Conservation (phyloP, 108 stramenopile genomes). For the Fistulifera solaris region DNA sequence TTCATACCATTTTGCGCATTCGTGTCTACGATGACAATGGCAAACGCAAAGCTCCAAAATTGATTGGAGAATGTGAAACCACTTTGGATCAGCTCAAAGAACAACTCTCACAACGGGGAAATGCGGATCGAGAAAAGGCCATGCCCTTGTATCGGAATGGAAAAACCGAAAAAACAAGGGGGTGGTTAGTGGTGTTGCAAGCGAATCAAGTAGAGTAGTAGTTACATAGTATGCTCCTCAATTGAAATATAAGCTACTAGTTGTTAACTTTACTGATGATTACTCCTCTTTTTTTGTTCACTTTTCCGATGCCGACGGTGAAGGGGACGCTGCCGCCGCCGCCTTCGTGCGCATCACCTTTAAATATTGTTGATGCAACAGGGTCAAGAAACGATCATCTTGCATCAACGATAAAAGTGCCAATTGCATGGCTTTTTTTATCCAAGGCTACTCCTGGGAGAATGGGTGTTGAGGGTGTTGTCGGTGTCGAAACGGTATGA, state of each 20-base stretch:
- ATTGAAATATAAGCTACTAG: too few relatives aligned
- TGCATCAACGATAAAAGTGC: conserved; percentile 72
- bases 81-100: conserved; percentile 27
- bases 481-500: neutral
- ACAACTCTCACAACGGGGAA: conserved; percentile 30
- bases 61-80: conserved; percentile 40
- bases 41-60: conserved; percentile 13
- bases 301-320: too few relatives aligned
- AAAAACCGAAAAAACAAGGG: too few relatives aligned
- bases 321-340: too few relatives aligned
- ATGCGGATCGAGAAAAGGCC: conserved; percentile 51
- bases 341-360: conserved; percentile 60
- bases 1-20: conserved; percentile 31
- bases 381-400: conserved; percentile 82
- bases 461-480: conserved; percentile 1
- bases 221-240: too few relatives aligned
- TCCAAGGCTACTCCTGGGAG: conserved; percentile 43
- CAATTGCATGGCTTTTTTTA: conserved; percentile 73
- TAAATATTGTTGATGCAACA: conserved; percentile 82
- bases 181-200: too few relatives aligned
- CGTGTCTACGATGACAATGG: conserved; percentile 40
- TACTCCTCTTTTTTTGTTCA: too few relatives aligned
- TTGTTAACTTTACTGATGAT: too few relatives aligned
- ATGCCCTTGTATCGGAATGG: too few relatives aligned
- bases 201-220: too few relatives aligned